Evolutionary conservation across 169 alveolate genomes (phyloP), one percentile per base, ranked within the genome.

Genomic region (Blepharisma undulans): DNA sequence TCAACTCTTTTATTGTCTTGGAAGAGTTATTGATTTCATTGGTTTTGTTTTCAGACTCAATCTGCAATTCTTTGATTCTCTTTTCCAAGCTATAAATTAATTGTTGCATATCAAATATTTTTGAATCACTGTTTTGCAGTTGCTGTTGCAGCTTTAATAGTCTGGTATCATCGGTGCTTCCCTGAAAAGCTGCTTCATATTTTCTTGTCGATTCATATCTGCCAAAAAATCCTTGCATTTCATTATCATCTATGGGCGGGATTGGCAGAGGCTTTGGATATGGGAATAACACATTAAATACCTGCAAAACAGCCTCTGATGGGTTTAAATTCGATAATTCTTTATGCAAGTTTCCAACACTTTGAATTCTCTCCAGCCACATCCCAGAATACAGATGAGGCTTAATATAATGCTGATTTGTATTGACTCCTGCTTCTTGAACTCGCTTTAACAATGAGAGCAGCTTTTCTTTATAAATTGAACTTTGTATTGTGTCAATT

Each of bases 361-460:
- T 93, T 34, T 91, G 88, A 6, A 96, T 94, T 88, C 85, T 88
- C 90, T 94, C 97, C 92, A 96, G 90, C 97, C 98, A 96, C 72
- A 92, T 88, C 18, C 98, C 98, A 86, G 95, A 90, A 60, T 94
- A 96, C 34, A 96, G 60, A 77, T 92, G 93, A 19, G 97, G 97
- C 48, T 94, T 96, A 74, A 90, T 93, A 72, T 90, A 66, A 89
- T 96, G 98, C 85, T 93, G 93, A 85, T 92, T 90, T 7, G 93
- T 92, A 76, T 88, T 78, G 7, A 96, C 94, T 81, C 98, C 98
- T 86, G 87, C 94, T 72, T 92, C 95, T 90, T 96, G 95, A 60
- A 96, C 93, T 89, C 93, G 90, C 82, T 93, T 90, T 36, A 96
- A 74, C 74, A 94, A 90, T 76, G 89, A 89, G 30, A 94, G 84